Percentiles rank a stretch among this genome's conserved stretches.
Evolutionary conservation across 371 early-diverging fungal genomes (phyloP).

Genomic region (Mucor circinelloides): DNA sequence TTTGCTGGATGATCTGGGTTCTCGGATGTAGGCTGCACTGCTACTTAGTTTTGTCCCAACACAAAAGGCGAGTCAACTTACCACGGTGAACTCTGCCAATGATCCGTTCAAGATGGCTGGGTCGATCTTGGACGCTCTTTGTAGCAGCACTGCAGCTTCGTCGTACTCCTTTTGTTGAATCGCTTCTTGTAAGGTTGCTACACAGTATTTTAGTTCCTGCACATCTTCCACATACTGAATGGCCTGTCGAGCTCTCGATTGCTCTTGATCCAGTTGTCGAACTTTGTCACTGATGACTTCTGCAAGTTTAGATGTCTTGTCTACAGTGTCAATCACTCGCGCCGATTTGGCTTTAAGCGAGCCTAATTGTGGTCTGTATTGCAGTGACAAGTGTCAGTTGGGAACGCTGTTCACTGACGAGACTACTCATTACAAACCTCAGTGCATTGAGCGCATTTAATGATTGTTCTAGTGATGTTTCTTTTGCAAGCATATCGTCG

Average conservation of each 20-base stretch:
- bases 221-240: conserved; percentile 74
- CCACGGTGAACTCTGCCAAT: conserved; percentile 69
- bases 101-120: conserved; percentile 67
- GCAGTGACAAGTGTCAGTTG: not conserved
- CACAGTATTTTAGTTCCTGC: conserved; percentile 76
- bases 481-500: conserved; percentile 55
- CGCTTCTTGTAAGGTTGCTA: conserved; percentile 73
- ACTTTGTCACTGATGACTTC: conserved; percentile 84
- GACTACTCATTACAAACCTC: conserved; percentile 30
- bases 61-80: conserved; percentile 4
- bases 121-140: conserved; percentile 69
- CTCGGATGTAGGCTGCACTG: conserved; percentile 56
- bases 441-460: conserved; percentile 47
- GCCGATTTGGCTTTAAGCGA: conserved; percentile 54
- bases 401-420: not conserved
- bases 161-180: conserved; percentile 75
- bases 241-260: conserved; percentile 72
- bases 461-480: conserved; percentile 26
- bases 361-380: conserved; percentile 63
- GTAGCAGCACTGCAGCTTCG: conserved; percentile 70
- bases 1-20: conserved; percentile 70
- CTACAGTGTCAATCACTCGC: conserved; percentile 61
- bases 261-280: conserved; percentile 81
- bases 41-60: not conserved
- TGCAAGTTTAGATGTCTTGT: conserved; percentile 72